Evolutionary conservation across 2,329 filamentous ascomycete species (phyloP), one percentile per base, ranked within the genome.

Genomic region (Aspergillus udagawae): DNA sequence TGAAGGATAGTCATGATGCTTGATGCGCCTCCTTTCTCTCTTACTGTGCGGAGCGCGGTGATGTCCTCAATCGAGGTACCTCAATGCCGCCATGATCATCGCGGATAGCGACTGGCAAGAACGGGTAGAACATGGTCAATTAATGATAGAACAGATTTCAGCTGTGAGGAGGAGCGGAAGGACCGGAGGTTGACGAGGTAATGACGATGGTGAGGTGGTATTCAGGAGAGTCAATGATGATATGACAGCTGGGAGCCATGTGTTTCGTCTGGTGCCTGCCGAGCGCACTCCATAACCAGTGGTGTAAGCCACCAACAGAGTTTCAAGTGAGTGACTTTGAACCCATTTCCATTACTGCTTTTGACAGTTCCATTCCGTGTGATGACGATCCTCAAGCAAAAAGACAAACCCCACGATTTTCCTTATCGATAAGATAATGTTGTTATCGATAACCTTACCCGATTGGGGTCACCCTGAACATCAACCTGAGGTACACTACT

Each of bases 1-100:
- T 65, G 60, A 14, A 73, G 52, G 27, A 67, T 52, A 10, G 67
- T 59, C 69, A 71, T 71, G 49, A 20, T 44, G 20, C 41, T 45
- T 8, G 21, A 51, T 41, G 21, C 41, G 27, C 4, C 6, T 41
- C 25, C 6, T n/a, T 29, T 12, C 14, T 51, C 5, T 27, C 14
- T 48, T 50, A 20, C 23, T 41, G 28, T 7, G 45, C 17, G 10
- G 20, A 50, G 17, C 27, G n/a, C 25, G 21, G 10, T 28, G n/a
- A 17, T 32, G 17, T 49, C 21, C 29, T 32, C 32, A 35, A 12
- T 53, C 10, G 49, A 35, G 27, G 25, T 35, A 35, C 14, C 23
- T 38, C 32, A 10, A 51, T 51, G 28, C 44, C 38, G 53, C 25
- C 42, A 17, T 32, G 45, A 29, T 45, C 51, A 49, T 54, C 25